These are phyloP conservation scores for Stentor roeselii DNA, from an alignment of 73 alveolate species.

Conservation along the genomic window DNA sequence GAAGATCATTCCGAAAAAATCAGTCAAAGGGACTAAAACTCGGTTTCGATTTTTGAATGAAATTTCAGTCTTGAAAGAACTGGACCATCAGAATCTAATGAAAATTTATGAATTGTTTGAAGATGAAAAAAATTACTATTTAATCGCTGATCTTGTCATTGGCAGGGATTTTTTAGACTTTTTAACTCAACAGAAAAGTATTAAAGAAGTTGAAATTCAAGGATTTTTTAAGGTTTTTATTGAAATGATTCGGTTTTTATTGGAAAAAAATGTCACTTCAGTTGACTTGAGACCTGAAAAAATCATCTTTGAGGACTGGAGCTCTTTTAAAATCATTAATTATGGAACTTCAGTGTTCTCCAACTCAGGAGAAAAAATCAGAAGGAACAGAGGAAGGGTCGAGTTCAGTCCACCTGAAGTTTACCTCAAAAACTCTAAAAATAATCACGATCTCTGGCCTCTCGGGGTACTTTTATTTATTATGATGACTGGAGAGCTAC, in stretches of 20 bases:
- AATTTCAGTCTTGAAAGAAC: not conserved
- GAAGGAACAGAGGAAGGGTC: conserved; percentile 88
- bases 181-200: conserved; percentile 61
- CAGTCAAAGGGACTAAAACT: conserved; percentile 35
- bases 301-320: conserved; percentile 64
- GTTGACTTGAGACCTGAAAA: conserved; percentile 85
- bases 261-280: conserved; percentile 63
- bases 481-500: conserved; percentile 91
- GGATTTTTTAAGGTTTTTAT: conserved; percentile 65
- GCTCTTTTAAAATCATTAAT: conserved; percentile 83
- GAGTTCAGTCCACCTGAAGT: conserved; percentile 90
- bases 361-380: conserved; percentile 61
- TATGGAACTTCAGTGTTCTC: conserved; percentile 85
- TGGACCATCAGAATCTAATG: conserved; percentile 82
- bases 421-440: conserved; percentile 65
- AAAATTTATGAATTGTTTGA: conserved; percentile 83
- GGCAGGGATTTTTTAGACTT: conserved; percentile 88
- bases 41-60: conserved; percentile 41
- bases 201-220: conserved; percentile 70
- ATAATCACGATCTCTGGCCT: conserved; percentile 93
- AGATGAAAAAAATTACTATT: conserved; percentile 75
- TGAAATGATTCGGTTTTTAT: conserved; percentile 73
- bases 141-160: conserved; percentile 74
- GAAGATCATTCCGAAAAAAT: not conserved
- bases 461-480: conserved; percentile 94